phyloP scores from a whole-genome alignment of 305 asterid species.

The Fraxinus sp. region DNA sequence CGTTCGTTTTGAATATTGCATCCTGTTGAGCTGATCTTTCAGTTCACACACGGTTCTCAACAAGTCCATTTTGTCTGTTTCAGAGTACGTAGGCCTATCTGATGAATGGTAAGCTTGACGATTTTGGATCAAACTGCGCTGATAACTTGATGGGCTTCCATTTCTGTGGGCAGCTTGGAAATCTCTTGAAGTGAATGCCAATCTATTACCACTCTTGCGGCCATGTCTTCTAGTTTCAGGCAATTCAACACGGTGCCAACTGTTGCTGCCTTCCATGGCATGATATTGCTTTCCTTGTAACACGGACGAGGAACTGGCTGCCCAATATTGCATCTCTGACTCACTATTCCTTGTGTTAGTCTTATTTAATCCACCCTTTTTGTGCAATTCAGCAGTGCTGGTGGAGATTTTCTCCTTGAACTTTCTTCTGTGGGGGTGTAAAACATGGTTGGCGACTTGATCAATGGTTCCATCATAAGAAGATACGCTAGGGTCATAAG shows the following conservation, averaged over 20 bases:
- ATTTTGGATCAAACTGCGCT: conserved; percentile 31
- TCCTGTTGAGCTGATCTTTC: conserved; percentile 61
- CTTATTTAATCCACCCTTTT: conserved; percentile 26
- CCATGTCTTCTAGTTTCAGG: conserved; percentile 31
- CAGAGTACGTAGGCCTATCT: conserved; percentile 40
- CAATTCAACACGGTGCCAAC: conserved; percentile 35
- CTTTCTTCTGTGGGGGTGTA: conserved; percentile 40
- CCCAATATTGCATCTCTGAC: conserved; percentile 34
- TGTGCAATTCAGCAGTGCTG: conserved; percentile 31
- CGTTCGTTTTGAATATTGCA: conserved; percentile 34
- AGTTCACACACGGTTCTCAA: conserved; percentile 68
- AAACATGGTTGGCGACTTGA: conserved; percentile 28
- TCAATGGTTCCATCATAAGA: conserved; percentile 63
- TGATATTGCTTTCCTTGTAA: conserved; percentile 29
- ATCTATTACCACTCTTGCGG: conserved; percentile 23
- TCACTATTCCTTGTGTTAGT: conserved; percentile 26
- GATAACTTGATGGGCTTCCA: conserved; percentile 31
- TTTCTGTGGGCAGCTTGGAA: conserved; percentile 34
- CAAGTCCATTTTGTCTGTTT: conserved; percentile 56
- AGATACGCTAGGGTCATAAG: conserved; percentile 64
- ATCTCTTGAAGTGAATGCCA: conserved; percentile 35
- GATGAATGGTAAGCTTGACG: conserved; percentile 36
- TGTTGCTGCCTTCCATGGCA: conserved; percentile 31
- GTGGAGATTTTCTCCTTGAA: conserved; percentile 31
- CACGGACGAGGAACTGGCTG: conserved; percentile 28